Evolutionary conservation across 2,329 filamentous ascomycete genomes (phyloP), one percentile per base, ranked within the genome.

Genomic region (Penicillium palitans): DNA sequence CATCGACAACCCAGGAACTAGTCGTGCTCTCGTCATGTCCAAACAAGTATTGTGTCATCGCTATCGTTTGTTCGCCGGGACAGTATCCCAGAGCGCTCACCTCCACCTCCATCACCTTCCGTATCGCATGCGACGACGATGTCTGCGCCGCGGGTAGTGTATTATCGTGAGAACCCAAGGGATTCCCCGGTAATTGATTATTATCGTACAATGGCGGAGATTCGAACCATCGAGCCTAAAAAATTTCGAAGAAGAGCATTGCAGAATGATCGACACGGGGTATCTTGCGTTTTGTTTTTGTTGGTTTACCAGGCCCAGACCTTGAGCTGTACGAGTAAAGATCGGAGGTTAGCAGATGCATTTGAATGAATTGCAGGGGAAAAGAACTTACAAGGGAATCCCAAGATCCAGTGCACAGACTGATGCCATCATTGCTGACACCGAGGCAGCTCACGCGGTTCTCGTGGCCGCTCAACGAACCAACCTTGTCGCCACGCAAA

Each of bases 361-460:
- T 40, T 25, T 48, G 54, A 41, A 39, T 10, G 19, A 21, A 15
- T n/a, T 15, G 3, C 35, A 35, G 19, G 21, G 31, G 5, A 3
- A 10, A 5, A 21, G 19, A 55, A 84, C 91, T 81, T 85, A 98
- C 95, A 83, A 96, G 85, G 72, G 95, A 97, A 81, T 99, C 95
- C 95, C 95, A 99, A 68, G 95, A 99, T 77, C 95, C 95, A 73
- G 95, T 99, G 86, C 95, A 98, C 81, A 99, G 84, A 82, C 93
- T 98, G 81, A 98, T 96, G 63, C 93, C 95, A 74, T 99, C 95
- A 77, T 98, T 98, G 84, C 93, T 98, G 70, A 99, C 95, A 67
- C 95, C 95, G 74, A 99, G 82, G 79, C 95, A 99, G 85, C 93
- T 98, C 75, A 99, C 95, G 68, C 95, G 90, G 83, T 99, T 99